Percentiles rank a stretch among this genome's conserved stretches.
These are phyloP conservation scores for Ceratobasidium sp. DNA, from an alignment of 1,284 basidiomycete species.

Conservation along the genomic window DNA sequence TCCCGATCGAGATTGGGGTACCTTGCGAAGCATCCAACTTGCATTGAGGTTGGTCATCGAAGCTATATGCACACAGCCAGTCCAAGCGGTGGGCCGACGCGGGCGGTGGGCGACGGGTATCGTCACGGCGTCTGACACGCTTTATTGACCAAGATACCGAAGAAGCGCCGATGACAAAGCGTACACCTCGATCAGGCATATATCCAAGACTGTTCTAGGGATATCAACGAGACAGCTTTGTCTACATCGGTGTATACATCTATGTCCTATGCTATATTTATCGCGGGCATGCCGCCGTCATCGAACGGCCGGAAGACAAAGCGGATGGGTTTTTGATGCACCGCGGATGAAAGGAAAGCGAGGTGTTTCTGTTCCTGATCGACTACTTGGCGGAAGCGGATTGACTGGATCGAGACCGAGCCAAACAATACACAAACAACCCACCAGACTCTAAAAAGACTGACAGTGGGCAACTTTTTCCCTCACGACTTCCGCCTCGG, in stretches of 20 bases:
- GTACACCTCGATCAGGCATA: no score
- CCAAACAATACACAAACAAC: conserved; percentile 2
- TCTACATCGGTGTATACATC: no score
- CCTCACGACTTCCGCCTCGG: conserved; percentile 28
- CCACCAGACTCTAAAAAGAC: not conserved
- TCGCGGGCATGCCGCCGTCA: no score
- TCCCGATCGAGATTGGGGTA: no score
- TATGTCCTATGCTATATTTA: no score
- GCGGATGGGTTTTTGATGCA: not conserved
- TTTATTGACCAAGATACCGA: not conserved
- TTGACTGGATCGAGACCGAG: not conserved
- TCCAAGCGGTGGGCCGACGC: not conserved
- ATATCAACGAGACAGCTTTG: no score
- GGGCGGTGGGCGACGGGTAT: not conserved
- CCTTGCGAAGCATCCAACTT: no score
- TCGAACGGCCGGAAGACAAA: no score
- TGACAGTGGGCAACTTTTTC: not conserved
- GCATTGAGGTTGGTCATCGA: no score
- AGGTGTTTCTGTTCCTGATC: conserved; percentile 11
- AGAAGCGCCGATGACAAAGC: no score
- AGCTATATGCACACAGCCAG: no score
- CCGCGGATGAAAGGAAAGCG: not conserved
- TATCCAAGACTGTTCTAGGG: no score
- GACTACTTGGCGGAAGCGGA: not conserved
- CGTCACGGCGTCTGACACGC: not conserved